These are phyloP conservation scores for Chytridium lagenaria DNA, from an alignment of 371 early-diverging fungal species.

Conservation along the genomic window DNA sequence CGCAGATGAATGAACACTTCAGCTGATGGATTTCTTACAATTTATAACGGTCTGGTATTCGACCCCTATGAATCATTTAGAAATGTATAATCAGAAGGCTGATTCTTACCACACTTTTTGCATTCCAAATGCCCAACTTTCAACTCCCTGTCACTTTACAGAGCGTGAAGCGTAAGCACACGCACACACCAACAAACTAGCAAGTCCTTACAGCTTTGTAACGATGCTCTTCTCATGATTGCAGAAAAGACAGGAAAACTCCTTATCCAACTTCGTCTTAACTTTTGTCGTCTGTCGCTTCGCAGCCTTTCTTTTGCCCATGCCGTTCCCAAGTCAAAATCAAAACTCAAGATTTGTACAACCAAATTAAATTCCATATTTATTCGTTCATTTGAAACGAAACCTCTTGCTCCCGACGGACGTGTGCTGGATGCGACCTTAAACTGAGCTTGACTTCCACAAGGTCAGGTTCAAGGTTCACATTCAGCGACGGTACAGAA, in stretches of 20 bases:
- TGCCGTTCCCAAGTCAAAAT: background rate
- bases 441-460: slow-evolving; percentile 18
- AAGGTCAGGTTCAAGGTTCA: slow-evolving; percentile 22
- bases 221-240: slow-evolving; percentile 85
- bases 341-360: slow-evolving; percentile 16
- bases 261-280: slow-evolving; percentile 76
- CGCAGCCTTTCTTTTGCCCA: background rate
- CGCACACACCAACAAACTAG: no score
- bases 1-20: slow-evolving; percentile 13
- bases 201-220: slow-evolving; percentile 69
- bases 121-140: slow-evolving; percentile 73
- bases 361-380: no score
- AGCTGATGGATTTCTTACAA: slow-evolving; percentile 45
- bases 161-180: no score
- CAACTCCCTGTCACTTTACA: slow-evolving; percentile 61
- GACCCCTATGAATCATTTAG: no score
- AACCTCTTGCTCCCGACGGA: no score
- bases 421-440: no score
- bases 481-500: slow-evolving; percentile 15
- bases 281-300: slow-evolving; percentile 73
- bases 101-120: slow-evolving; percentile 67
- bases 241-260: slow-evolving; percentile 90
- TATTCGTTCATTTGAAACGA: no score
- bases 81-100: no score
- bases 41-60: slow-evolving; percentile 74